Base-by-base conservation (phyloP, 495 filamentous ascomycete species). In the Penicillium steckii region DNA sequence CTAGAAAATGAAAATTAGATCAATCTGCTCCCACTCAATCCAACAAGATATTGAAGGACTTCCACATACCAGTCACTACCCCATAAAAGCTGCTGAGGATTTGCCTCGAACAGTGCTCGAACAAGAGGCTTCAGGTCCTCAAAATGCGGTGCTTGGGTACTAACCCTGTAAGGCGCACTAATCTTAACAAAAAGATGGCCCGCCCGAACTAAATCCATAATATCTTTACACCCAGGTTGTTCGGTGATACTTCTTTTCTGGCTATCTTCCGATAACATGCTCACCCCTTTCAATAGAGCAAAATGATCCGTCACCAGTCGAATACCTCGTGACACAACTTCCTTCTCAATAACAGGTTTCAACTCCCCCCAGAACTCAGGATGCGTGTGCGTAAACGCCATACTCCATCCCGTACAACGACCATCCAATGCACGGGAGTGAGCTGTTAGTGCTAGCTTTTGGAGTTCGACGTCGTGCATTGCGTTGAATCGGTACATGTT, bases 381-480 rank as follows among this genome's bases (percentile, higher is more conserved):
- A 21, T 62, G 62, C 3, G 53, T 52, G 30, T 65, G 62, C 10
- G 62, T 65, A 18, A 65, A 65, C 0, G 62, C 62, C 62, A 65
- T 61, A 23, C 56, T 62, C 59, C 62, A 66, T 4, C 53, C 46
- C 1, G 55, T 48, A 46, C 52, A 55, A 13, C 53, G 27, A 1
- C 47, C 18, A 9, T 29, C 12, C 1, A 66, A 24, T 0, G 38
- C 56, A 3, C 40, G 47, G 2, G 56, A 52, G 45, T 66, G 62
- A 6, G 52, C 53, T 1, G 56, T 51, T 26, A 66, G 26, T 0
- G 53, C 56, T 5, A 37, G 23, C 46, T 60, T 66, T 29, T 66
- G 62, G 12, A 49, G 18, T 18, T 62, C 50, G 1, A 66, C 48
- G 29, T 60, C 56, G 24, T 66, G 62, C 53, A 66, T 60, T 9